Base-by-base conservation (phyloP, 768 basidiomycete species). In the Chalciporus sphaerocephalus region DNA sequence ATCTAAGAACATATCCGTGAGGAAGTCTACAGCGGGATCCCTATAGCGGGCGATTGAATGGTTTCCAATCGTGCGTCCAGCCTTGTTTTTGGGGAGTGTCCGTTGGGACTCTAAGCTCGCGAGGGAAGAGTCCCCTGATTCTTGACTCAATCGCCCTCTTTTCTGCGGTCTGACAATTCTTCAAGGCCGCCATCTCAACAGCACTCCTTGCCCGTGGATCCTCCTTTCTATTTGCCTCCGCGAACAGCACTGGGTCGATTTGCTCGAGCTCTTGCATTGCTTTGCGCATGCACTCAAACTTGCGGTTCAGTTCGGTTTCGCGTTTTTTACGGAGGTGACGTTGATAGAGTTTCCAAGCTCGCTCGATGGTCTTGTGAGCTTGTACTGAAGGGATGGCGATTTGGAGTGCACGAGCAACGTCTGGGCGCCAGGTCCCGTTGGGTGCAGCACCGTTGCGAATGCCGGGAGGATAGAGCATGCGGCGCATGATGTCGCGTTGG, bases 351-450 rank as follows among this genome's bases (percentile, higher is more conserved):
- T 83, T 70, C 87, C 88, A 97, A 4, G 93, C 93, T 24, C 93
- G 81, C 53, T 91, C 85, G 42, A 96, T 92, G 2, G 92, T 96
- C 51, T 92, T 79, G 69, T 96, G 91, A 0, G 89, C 92, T 64
- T 95, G 92, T 5, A 75, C 78, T 3, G 89, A 90, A 11, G 91
- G 90, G 41, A 96, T 85, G n/a, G 89, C 89, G 43, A 76, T 77
- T 53, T 87, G 83, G 13, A 97, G 69, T 8, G 89, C 83, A 39
- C 73, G 78, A 27, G 76, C 79, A 22, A 91, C 85, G 63, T 92
- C 83, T 33, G 83, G 82, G 46, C 90, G 80, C 85, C 92, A 91
- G 45, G 84, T 78, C 10, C 92, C 92, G 3, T 81, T 85, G 3
- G 92, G 92, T 16, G 85, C 76, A 20, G 87, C 65, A 43, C 75